Evolutionary conservation across 345 rosid genomes (phyloP).

Genomic region (Microcos paniculata): DNA sequence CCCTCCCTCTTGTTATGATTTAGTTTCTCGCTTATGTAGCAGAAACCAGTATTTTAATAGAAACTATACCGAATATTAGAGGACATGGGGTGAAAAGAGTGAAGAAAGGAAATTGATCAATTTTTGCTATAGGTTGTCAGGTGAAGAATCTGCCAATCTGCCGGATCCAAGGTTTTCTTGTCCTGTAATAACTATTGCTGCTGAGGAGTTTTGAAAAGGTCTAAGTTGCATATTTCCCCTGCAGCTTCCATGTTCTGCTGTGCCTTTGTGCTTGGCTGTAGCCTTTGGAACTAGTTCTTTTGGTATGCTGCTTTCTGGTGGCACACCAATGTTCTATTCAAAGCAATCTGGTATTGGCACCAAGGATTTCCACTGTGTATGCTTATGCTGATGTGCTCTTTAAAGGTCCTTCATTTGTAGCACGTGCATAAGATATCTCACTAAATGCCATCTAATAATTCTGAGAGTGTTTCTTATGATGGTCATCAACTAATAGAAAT

Average conservation of each 20-base stretch:
- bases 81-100: background rate
- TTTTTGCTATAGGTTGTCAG: background rate
- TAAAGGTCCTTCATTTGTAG: constrained; percentile 9
- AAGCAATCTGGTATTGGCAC: background rate
- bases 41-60: background rate
- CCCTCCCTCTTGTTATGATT: background rate
- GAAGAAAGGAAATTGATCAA: background rate
- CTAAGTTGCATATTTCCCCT: background rate
- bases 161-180: background rate
- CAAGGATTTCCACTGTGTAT: background rate
- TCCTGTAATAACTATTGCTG: background rate
- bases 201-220: background rate
- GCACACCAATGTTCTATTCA: background rate
- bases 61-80: background rate
- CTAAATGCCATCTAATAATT: background rate
- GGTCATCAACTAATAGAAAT: background rate
- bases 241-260: background rate
- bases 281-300: background rate
- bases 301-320: background rate
- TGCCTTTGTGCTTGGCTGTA: background rate
- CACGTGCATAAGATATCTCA: background rate
- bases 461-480: background rate
- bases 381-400: background rate
- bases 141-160: background rate
- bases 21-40: background rate